Base-by-base conservation (phyloP, 1,284 basidiomycete genomes). In the Inonotus hispidus region DNA sequence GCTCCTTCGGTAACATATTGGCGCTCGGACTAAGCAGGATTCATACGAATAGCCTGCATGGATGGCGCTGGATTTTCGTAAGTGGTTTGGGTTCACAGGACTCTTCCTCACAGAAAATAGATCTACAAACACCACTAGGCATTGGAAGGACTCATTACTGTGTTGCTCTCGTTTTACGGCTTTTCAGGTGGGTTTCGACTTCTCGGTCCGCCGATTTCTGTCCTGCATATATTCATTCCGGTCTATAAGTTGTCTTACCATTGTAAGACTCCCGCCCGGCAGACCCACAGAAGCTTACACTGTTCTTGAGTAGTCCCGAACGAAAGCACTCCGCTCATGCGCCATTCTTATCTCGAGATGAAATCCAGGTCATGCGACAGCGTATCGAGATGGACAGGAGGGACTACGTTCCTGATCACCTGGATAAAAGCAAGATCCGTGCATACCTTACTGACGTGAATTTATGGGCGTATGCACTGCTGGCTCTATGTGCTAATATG, bases 321-420 rank as follows among this genome's bases (percentile, higher is more conserved):
- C 72, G 74, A 66, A n/a, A n/a, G 21, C 29, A 38, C 23, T n/a
- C n/a, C 16, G 50, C 52, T n/a, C 38, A 53, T 35, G 72, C 71
- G 56, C 73, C 65, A n/a, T 78, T 79, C 72, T 69, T 79, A 29
- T 72, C 66, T 2, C 64, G 65, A 14, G 71, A 73, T 21, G 71
- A 78, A 65, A 72, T 68, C 27, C 64, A 68, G 29, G 69, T 75
- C 60, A 67, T 77, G 56, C 64, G 71, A 23, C 69, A 72, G 8
- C 71, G 77, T 37, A 74, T 79, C 61, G 65, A 78, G 59, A 65
- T 66, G 21, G 78, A 78, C 69, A 73, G 78, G 47, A 74, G 71
- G 23, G 77, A 79, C 65, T 67, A 75, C 23, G 68, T 67, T 21
- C 68, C 69, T 32, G 77, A 79, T 61, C 45, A 66, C 2, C 67